These are phyloP conservation scores for Turnera subulata DNA, from an alignment of 345 rosid genomes.

Conservation along the genomic window DNA sequence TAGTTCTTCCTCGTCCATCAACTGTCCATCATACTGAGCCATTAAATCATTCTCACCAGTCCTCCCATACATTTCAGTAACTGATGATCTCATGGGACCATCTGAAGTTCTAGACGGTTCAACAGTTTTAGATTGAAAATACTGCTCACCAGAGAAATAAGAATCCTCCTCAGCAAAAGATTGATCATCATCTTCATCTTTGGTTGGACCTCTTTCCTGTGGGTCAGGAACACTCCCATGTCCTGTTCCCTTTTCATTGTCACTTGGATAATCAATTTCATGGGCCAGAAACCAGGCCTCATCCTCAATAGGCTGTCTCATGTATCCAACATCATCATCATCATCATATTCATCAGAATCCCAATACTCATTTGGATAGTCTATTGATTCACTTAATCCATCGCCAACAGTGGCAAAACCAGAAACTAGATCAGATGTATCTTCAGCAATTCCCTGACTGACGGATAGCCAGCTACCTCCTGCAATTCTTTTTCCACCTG, in stretches of 20 bases:
- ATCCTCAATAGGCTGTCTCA: constrained; percentile 96
- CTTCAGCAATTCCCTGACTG: constrained; percentile 96
- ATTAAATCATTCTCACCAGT: constrained; percentile 57
- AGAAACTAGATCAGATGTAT: constrained; percentile 92
- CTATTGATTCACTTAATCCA: constrained; percentile 89
- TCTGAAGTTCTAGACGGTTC: constrained; percentile 61
- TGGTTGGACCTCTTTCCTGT: constrained; percentile 69
- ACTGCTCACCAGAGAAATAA: constrained; percentile 86
- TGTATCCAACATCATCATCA: constrained; percentile 95
- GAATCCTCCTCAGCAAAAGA: constrained; percentile 96
- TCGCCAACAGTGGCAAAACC: constrained; percentile 98
- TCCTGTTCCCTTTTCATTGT: constrained; percentile 87
- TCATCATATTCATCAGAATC: constrained; percentile 99
- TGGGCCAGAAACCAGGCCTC: constrained; percentile 99
- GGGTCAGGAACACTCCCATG: constrained; percentile 78
- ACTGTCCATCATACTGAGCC: constrained; percentile 71
- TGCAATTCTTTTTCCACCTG: constrained; percentile 75
- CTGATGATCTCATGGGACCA: constrained; percentile 67
- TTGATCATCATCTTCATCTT: constrained; percentile 91
- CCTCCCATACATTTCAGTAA: constrained; percentile 59
- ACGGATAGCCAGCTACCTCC: constrained; percentile 98
- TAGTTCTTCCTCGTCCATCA: constrained; percentile 84
- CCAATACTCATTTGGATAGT: constrained; percentile 93
- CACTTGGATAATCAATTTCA: constrained; percentile 98
- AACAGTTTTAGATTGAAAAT: constrained; percentile 55